A percentile compares a stretch with the other conserved stretches of the same genome.
Evolutionary conservation across 306 rosid genomes (phyloP).

Genomic region (Cicer yamashitae): DNA sequence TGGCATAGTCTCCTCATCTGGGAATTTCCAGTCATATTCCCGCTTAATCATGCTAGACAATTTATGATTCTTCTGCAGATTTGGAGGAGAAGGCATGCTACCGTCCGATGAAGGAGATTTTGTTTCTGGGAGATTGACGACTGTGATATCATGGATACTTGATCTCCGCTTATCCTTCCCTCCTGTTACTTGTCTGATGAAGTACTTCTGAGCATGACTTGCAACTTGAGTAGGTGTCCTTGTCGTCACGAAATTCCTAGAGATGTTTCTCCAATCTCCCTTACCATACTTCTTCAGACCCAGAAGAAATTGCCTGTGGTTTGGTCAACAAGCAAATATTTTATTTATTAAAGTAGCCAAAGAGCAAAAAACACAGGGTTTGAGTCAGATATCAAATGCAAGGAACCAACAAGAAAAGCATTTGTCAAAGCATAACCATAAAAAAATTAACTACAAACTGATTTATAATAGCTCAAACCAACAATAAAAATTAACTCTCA

Average conservation of each 20-base stretch:
- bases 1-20: constrained; percentile 53
- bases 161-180: constrained; percentile 92
- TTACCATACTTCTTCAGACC: constrained; percentile 93
- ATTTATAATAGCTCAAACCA: constrained; percentile 10
- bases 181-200: constrained; percentile 73
- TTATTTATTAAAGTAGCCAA: constrained; percentile 29
- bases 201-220: constrained; percentile 95
- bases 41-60: constrained; percentile 50
- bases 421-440: constrained; percentile 29
- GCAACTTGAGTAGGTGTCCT: constrained; percentile 96
- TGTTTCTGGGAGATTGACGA: constrained; percentile 64
- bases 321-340: constrained; percentile 29
- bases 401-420: constrained; percentile 35
- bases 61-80: constrained; percentile 52
- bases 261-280: constrained; percentile 96
- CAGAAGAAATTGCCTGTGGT: constrained; percentile 78
- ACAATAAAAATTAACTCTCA: constrained; percentile 28
- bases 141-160: constrained; percentile 92
- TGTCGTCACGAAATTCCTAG: constrained; percentile 79
- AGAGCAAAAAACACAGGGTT: background rate
- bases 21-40: constrained; percentile 57
- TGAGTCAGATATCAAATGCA: constrained; percentile 32
- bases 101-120: constrained; percentile 54
- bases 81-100: constrained; percentile 49
- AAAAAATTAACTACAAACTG: background rate